phyloP scores from a whole-genome alignment of 768 basidiomycete species.

The Lactarius hengduanensis region DNA sequence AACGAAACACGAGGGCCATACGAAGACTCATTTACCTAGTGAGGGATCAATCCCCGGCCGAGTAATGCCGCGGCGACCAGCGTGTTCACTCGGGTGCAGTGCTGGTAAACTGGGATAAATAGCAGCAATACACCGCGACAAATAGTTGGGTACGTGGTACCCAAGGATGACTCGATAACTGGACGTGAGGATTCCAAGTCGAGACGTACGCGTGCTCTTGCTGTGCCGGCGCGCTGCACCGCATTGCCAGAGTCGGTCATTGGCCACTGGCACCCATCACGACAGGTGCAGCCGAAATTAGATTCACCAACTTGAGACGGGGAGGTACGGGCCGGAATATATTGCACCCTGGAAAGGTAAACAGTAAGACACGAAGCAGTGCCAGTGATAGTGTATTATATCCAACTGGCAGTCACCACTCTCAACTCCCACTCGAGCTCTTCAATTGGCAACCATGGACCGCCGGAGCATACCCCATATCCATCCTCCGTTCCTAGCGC shows the following conservation, averaged over 20 bases:
- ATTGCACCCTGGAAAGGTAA: not conserved
- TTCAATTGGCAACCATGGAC: no score
- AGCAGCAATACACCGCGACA: not conserved
- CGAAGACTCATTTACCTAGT: not conserved
- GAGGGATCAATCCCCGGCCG: not conserved
- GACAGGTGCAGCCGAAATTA: not conserved
- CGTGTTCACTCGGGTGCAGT: not conserved
- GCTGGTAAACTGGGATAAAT: not conserved
- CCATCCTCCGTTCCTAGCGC: slow-evolving; percentile 18
- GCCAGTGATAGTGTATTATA: not conserved
- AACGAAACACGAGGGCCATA: not conserved
- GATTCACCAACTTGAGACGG: not conserved
- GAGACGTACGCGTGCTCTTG: not conserved
- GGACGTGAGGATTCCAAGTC: not conserved
- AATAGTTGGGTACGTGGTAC: not conserved
- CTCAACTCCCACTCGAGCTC: not conserved
- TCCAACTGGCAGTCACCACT: not conserved
- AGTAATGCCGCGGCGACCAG: not conserved
- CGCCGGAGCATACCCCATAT: not conserved
- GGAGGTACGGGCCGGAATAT: not conserved
- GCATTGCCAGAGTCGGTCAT: not conserved
- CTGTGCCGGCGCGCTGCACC: not conserved
- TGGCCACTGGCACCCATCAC: not conserved
- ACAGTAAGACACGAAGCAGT: not conserved
- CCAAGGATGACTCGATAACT: not conserved